Evolutionary conservation across 1,139 yeast species (phyloP), one percentile per base, ranked within the genome.

Genomic region (Suhomyces bribrorum): DNA sequence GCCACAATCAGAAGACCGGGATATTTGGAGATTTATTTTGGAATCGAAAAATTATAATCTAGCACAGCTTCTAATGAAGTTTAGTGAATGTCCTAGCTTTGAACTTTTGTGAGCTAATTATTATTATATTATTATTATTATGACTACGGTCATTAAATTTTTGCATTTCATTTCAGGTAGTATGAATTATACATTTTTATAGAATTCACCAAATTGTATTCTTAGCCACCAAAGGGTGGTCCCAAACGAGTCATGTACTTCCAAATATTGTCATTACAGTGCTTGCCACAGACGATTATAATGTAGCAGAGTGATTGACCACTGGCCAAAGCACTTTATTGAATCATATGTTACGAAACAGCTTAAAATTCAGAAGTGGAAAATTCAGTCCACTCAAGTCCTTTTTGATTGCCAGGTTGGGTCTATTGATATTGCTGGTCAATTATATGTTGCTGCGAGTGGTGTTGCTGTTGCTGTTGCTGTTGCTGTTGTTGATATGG

Each of bases 401-500:
- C n/a, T n/a, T n/a, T n/a, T n/a, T n/a, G n/a, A n/a, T n/a, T n/a
- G n/a, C n/a, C n/a, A n/a, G n/a, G n/a, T n/a, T n/a, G n/a, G n/a
- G n/a, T 20, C 11, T 37, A 36, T 24, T 40, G 41, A 23, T 37
- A 40, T 18, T 37, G 48, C 31, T 44, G 49, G 25, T 44, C 47
- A 15, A 43, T 36, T 11, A 37, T 32, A 22, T 36, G 43, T 25
- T 34, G 48, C 11, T 43, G 43, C 14, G 34, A 31, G 25, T 45
- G 49, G 18, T 46, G 53, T 27, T 40, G 54, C 27, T 52, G 56
- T 16, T 45, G 53, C 26, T 50, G 64, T 25, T 56, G 64, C 32
- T 57, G 66, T 22, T 54, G 64, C 30, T 60, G 66, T 32, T 63
- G 69, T 43, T 64, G 71, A 44, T 66, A 67, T 3, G 71, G 73